Conservation (phyloP, 176 grass and related monocot genomes). For the Saccharum spontaneum region DNA sequence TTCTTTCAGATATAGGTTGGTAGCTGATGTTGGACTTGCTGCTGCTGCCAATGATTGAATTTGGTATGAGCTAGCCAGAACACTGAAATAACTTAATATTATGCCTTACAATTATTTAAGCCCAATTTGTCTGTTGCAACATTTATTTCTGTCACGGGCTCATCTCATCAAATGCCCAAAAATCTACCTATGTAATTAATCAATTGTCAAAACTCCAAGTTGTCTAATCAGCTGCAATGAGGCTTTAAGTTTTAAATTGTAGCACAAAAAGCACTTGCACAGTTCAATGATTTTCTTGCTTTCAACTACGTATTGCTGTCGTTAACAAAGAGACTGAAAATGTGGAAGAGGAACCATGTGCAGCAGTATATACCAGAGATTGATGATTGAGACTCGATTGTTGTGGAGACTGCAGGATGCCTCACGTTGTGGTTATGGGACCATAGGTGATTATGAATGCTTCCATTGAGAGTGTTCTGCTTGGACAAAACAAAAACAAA, state of each 20-base stretch:
- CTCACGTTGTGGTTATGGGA: constrained; percentile 45
- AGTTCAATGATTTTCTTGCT: no score
- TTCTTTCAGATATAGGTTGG: constrained; percentile 63
- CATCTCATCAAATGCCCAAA: background rate
- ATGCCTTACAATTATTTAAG: background rate
- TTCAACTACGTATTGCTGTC: no score
- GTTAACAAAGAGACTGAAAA: background rate
- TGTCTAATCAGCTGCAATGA: no score
- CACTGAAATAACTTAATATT: background rate
- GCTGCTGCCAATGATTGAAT: constrained; percentile 41
- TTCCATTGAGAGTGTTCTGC: constrained; percentile 63
- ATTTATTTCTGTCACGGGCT: background rate
- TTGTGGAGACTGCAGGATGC: constrained; percentile 59
- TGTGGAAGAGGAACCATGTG: background rate
- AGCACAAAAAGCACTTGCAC: no score
- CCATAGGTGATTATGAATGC: constrained; percentile 51
- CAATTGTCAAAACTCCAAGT: background rate
- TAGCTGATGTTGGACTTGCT: constrained; percentile 75
- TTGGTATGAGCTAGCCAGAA: constrained; percentile 33
- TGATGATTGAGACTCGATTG: constrained; percentile 75
- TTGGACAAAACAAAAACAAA: constrained; percentile 14
- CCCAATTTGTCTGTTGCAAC: background rate
- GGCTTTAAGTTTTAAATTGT: no score
- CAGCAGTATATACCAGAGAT: constrained; percentile 51
- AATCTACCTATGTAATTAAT: background rate